Conservation (phyloP, 768 basidiomycete species). For the Tricholoma terreum region DNA sequence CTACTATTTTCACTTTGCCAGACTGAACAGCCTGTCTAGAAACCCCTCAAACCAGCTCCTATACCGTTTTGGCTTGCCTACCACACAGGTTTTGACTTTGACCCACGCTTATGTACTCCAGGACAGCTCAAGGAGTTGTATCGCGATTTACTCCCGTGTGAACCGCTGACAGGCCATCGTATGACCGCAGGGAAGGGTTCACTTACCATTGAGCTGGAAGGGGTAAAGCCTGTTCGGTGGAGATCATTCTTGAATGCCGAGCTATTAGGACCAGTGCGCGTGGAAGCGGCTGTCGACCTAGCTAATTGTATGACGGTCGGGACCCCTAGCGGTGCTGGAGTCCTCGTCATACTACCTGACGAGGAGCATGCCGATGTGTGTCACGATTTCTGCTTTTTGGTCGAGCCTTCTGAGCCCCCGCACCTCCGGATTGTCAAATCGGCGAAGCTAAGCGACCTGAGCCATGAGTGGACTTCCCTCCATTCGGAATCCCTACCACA, state of each 20-base stretch:
- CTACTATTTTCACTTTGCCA: too few species aligned
- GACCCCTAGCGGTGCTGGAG: neutral
- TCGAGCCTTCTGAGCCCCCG: neutral
- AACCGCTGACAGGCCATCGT: neutral
- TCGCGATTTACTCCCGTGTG: neutral
- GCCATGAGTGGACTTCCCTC: too few species aligned
- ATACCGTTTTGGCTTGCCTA: neutral
- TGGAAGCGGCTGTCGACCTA: neutral
- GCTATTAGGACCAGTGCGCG: neutral
- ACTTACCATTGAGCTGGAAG: neutral
- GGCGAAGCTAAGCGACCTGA: too few species aligned
- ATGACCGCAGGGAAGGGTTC: neutral
- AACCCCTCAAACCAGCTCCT: neutral
- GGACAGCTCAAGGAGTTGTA: neutral
- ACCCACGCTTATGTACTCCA: neutral
- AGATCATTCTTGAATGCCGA: neutral
- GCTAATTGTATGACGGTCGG: neutral
- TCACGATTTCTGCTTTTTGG: neutral
- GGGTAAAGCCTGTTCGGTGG: neutral
- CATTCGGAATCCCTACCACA: too few species aligned
- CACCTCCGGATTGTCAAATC: neutral
- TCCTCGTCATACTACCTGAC: neutral
- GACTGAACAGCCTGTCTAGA: neutral
- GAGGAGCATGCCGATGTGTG: neutral
- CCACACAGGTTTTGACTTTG: neutral